A percentile compares a stretch with the other conserved stretches of the same genome.
Evolutionary conservation across 2,329 filamentous ascomycete genomes (phyloP).

Genomic region (Aspergillus sp.): DNA sequence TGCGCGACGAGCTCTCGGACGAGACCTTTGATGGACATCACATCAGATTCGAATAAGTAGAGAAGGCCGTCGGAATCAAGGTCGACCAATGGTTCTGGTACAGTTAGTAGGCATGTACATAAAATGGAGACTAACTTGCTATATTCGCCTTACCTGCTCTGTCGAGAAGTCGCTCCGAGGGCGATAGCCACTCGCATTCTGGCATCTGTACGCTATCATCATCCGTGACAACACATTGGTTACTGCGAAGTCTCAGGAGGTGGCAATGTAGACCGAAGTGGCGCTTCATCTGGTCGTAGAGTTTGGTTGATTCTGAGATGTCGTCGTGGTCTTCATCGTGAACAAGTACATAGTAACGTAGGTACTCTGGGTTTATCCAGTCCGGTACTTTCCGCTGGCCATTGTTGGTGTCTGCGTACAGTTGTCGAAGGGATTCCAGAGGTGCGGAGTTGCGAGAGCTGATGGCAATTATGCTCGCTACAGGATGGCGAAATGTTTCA

Average conservation of each 20-base stretch:
- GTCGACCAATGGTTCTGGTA: constrained; percentile 46
- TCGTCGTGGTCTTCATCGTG: constrained; percentile 97
- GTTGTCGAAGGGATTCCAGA: constrained; percentile 78
- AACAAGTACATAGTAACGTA: constrained; percentile 93
- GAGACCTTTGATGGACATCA: constrained; percentile 81
- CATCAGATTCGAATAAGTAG: constrained; percentile 90
- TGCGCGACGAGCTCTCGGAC: constrained; percentile 94
- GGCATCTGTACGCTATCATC: constrained; percentile 85
- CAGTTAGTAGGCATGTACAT: constrained; percentile 5
- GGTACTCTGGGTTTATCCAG: constrained; percentile 89
- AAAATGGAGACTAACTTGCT: too few relatives aligned
- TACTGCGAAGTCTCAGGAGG: constrained; percentile 78
- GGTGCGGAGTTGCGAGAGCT: constrained; percentile 82
- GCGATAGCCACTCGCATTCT: constrained; percentile 83
- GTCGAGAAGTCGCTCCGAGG: constrained; percentile 75
- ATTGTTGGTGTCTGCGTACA: constrained; percentile 82
- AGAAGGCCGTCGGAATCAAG: constrained; percentile 67
- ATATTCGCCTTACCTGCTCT: constrained; percentile 52
- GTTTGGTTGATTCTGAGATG: constrained; percentile 79
- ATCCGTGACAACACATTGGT: constrained; percentile 81
- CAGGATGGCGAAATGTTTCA: constrained; percentile 92
- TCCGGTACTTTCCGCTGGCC: constrained; percentile 71
- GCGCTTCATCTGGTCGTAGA: constrained; percentile 99
- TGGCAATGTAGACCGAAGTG: constrained; percentile 96
- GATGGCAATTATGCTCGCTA: constrained; percentile 91